A percentile compares a stretch with the other conserved stretches of the same genome.
These are phyloP conservation scores for Meyerozyma sp. DNA, from an alignment of 1,139 yeast species.

Conservation along the genomic window DNA sequence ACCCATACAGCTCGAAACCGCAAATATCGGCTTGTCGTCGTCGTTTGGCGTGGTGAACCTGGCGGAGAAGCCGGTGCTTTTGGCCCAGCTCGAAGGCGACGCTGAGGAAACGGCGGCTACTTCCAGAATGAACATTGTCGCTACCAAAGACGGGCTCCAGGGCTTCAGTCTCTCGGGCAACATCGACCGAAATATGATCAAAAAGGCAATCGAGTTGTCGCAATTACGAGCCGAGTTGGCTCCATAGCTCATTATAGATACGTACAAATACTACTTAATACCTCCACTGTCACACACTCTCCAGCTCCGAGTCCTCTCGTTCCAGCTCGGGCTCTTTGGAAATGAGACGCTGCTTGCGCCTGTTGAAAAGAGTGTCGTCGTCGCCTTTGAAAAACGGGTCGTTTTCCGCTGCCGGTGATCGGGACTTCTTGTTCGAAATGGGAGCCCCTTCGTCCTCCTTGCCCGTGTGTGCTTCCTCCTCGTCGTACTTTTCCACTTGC, in stretches of 20 bases:
- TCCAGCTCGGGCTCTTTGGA: constrained; percentile 17
- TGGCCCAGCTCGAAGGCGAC: constrained; percentile 75
- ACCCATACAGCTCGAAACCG: constrained; percentile 29
- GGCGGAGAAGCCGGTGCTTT: constrained; percentile 27
- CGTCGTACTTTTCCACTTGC: constrained; percentile 4
- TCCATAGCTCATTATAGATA: not conserved
- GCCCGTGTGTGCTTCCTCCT: not conserved
- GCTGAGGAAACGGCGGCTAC: constrained; percentile 58
- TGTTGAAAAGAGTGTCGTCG: constrained; percentile 18
- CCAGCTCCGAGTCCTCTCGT: not conserved
- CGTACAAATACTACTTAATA: not conserved
- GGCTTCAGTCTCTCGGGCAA: constrained; percentile 8
- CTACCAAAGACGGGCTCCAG: constrained; percentile 14
- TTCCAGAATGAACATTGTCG: constrained; percentile 37
- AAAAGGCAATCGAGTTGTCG: not conserved
- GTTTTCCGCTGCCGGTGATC: constrained; percentile 14
- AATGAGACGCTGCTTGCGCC: constrained; percentile 30
- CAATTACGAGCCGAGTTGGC: not conserved
- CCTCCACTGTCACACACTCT: not conserved
- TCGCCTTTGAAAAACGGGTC: constrained; percentile 9
- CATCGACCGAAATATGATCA: not conserved
- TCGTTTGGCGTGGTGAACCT: constrained; percentile 55
- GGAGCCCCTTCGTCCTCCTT: not conserved
- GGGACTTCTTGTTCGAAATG: constrained; percentile 12
- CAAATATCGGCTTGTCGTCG: constrained; percentile 44